These are phyloP conservation scores for Lactifluus subvellereus DNA, from an alignment of 768 basidiomycete species.

Conservation along the genomic window DNA sequence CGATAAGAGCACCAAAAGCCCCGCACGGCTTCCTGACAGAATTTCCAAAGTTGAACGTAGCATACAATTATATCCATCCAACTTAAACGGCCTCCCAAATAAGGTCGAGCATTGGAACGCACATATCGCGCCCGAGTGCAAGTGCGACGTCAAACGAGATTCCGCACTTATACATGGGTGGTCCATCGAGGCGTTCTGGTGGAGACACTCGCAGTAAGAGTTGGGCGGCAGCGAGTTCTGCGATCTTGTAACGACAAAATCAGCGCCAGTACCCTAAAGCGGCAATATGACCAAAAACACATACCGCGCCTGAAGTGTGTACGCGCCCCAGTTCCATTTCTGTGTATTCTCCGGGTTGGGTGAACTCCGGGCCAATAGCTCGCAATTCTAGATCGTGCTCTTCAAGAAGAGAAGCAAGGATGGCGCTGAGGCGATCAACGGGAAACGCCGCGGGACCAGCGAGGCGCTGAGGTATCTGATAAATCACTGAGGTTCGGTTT, in stretches of 20 bases:
- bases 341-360: conserved; percentile 61
- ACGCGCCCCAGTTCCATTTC: conserved; percentile 67
- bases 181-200: conserved; percentile 58
- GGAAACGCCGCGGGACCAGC: conserved; percentile 75
- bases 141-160: conserved; percentile 55
- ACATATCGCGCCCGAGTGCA: conserved; percentile 52
- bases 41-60: background rate
- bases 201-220: conserved; percentile 61
- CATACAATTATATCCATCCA: background rate
- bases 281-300: conserved; percentile 26
- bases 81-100: conserved; percentile 48
- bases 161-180: conserved; percentile 68
- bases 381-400: conserved; percentile 58
- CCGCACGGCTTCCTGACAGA: background rate
- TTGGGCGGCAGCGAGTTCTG: conserved; percentile 57
- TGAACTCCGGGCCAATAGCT: conserved; percentile 42
- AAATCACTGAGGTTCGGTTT: background rate
- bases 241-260: conserved; percentile 41
- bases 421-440: conserved; percentile 72
- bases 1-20: background rate
- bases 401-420: conserved; percentile 70
- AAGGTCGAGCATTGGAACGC: conserved; percentile 55
- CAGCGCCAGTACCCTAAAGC: background rate
- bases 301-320: conserved; percentile 52
- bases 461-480: conserved; percentile 67